These are phyloP conservation scores for Blastobotrys americana DNA, from an alignment of 805 yeast species.

Conservation along the genomic window DNA sequence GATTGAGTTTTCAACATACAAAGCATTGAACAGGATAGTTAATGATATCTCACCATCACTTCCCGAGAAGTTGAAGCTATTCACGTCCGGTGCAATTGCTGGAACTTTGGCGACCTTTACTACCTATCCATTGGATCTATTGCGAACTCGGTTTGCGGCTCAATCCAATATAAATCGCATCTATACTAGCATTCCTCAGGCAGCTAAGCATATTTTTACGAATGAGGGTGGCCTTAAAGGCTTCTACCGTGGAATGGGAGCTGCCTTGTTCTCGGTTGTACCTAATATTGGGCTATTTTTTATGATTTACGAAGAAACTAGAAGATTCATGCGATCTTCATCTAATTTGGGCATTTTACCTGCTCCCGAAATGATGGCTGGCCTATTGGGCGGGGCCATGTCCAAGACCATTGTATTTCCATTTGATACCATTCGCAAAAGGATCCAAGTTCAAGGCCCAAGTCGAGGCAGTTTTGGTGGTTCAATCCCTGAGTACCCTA, in stretches of 20 bases:
- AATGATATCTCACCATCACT: constrained; percentile 25
- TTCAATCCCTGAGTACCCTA: constrained; percentile 23
- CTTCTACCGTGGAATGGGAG: constrained; percentile 42
- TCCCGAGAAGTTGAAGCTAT: constrained; percentile 38
- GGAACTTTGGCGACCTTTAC: constrained; percentile 65
- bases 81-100: constrained; percentile 65
- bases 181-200: constrained; percentile 25
- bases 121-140: constrained; percentile 87
- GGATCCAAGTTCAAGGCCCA: constrained; percentile 57
- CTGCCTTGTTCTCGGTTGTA: constrained; percentile 55
- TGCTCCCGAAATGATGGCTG: constrained; percentile 47
- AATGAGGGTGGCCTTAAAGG: constrained; percentile 40
- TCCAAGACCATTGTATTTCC: constrained; percentile 79
- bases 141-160: constrained; percentile 81
- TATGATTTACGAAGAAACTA: constrained; percentile 49
- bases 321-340: constrained; percentile 29
- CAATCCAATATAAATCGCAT: constrained; percentile 31
- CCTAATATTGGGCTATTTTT: constrained; percentile 70
- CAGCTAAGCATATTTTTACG: constrained; percentile 30
- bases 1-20: constrained; percentile 69
- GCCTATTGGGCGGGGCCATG: constrained; percentile 66
- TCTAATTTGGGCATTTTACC: constrained; percentile 14
- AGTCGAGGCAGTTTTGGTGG: constrained; percentile 19
- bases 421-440: constrained; percentile 70
- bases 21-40: constrained; percentile 44